Base-by-base conservation (phyloP, 768 basidiomycete genomes). In the Coprinopsis cinerea region DNA sequence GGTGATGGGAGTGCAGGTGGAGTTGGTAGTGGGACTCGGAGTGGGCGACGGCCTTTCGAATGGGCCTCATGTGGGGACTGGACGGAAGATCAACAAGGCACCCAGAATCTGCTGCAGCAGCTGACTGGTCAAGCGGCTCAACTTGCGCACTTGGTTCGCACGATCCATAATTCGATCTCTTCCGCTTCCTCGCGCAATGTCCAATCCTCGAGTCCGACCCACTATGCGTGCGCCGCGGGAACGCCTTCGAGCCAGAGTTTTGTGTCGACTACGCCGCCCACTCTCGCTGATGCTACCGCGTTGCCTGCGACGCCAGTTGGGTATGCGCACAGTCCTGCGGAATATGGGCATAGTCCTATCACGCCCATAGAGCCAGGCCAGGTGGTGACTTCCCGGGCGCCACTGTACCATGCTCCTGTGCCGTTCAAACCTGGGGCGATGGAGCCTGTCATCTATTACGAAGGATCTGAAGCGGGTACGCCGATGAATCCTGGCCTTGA, bases 1-100 rank as follows among this genome's bases (percentile, higher is more conserved):
- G n/a, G n/a, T n/a, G n/a, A n/a, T n/a, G n/a, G n/a, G n/a, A n/a
- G n/a, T n/a, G n/a, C n/a, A n/a, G n/a, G n/a, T n/a, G n/a, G n/a
- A n/a, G n/a, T n/a, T n/a, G n/a, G n/a, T n/a, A n/a, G n/a, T n/a
- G n/a, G n/a, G n/a, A n/a, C n/a, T n/a, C n/a, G n/a, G n/a, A n/a
- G n/a, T n/a, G 66, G n/a, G 51, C 64, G 3, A 52, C 64, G 18
- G 44, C 60, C 0, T 74, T 74, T 23, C 56, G 17, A 70, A 11
- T 90, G 88, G 88, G 79, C 78, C 55, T 66, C 70, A 24, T 84
- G 82, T 59, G 66, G 72, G 7, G 88, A 90, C 60, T 90, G 87
- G 87, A 90, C 88, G 0, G 84, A 88, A 61, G 79, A 74, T 44
- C 73, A 73, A 40, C 85, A 88, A 59, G 88, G 85, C 2, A 77